Conservation (phyloP, 1,284 basidiomycete species). For the Malassezia japonica region DNA sequence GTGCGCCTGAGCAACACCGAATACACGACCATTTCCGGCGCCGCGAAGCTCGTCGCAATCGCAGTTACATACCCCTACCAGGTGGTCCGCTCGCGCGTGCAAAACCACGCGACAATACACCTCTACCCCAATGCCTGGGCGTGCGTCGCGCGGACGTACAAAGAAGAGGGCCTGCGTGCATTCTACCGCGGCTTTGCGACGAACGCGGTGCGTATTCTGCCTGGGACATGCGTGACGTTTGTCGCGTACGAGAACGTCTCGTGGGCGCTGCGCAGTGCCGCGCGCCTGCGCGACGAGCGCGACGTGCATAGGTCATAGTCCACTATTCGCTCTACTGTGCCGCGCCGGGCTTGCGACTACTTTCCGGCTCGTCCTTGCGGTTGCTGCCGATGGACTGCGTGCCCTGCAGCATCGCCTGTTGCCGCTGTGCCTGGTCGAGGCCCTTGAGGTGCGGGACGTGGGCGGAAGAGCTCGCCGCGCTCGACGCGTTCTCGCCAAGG, state of each 20-base stretch:
- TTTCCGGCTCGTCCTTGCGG: background rate
- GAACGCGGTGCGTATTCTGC: conserved; percentile 90
- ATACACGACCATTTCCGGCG: conserved; percentile 85
- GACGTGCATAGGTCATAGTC: background rate
- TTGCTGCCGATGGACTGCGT: background rate
- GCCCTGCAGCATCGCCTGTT: conserved; percentile 13
- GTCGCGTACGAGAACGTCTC: conserved; percentile 83
- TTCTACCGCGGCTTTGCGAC: conserved; percentile 93
- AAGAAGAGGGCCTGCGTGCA: conserved; percentile 67
- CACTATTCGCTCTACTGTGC: background rate
- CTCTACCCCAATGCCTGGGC: conserved; percentile 68
- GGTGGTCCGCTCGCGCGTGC: conserved; percentile 85
- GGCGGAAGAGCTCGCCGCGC: background rate
- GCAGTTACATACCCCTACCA: conserved; percentile 90
- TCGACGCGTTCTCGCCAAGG: background rate
- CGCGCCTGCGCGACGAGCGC: background rate
- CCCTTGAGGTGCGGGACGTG: conserved; percentile 11
- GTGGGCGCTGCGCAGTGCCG: conserved; percentile 28
- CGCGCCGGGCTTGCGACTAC: background rate
- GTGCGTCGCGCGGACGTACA: conserved; percentile 70
- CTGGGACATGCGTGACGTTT: conserved; percentile 94
- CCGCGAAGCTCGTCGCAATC: conserved; percentile 78
- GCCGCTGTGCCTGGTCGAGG: conserved; percentile 12
- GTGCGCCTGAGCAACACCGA: conserved; percentile 64
- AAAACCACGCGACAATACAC: conserved; percentile 50